Conservation (phyloP, 83 land plant genomes). For the Thuja plicata region DNA sequence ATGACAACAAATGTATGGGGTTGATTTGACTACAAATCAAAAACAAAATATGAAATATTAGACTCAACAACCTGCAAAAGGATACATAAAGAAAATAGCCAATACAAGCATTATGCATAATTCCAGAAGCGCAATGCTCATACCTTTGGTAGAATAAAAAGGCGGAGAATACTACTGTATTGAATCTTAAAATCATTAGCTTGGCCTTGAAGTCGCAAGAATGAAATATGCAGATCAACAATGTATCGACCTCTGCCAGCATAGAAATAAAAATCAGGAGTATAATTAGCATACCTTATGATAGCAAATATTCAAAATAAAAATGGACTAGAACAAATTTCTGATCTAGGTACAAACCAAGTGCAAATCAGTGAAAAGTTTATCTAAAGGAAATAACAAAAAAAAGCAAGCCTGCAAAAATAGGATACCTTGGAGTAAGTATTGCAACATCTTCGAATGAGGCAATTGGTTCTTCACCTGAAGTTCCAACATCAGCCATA, state of each 20-base stretch:
- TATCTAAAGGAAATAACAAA: background rate
- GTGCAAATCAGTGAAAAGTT: background rate
- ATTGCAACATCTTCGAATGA: conserved; percentile 42
- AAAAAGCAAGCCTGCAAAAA: background rate
- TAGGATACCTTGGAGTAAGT: conserved; percentile 47
- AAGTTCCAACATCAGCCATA: conserved; percentile 52
- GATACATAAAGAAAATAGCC: background rate
- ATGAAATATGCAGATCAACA: conserved; percentile 57
- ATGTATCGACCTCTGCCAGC: conserved; percentile 50
- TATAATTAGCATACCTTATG: background rate
- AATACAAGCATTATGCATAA: background rate
- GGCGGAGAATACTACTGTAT: conserved; percentile 58
- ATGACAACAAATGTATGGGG: conserved; percentile 58
- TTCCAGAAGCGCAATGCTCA: background rate
- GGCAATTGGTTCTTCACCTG: conserved; percentile 48
- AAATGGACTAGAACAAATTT: background rate
- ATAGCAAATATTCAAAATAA: background rate
- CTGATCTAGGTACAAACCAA: background rate
- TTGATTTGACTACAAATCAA: conserved; percentile 42
- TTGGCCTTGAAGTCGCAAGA: conserved; percentile 49
- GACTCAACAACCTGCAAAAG: background rate
- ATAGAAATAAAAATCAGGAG: background rate
- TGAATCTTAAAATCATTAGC: conserved; percentile 66
- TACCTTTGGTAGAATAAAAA: conserved; percentile 55
- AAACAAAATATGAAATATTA: background rate